Base-by-base conservation (phyloP, 148 eudicot genomes). In the Cornus florida region DNA sequence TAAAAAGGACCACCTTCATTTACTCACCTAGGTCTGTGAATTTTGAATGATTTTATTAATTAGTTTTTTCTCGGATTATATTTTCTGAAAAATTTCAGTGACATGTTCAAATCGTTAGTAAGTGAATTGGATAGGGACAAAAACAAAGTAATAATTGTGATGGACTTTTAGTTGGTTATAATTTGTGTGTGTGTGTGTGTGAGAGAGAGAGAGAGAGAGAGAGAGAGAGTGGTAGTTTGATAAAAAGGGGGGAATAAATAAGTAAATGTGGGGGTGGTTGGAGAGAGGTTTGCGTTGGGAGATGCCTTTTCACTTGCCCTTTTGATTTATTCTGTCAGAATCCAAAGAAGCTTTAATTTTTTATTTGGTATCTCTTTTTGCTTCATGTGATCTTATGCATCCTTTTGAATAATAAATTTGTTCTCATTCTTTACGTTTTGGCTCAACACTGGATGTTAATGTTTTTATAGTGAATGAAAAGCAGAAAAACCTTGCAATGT, bases 361-460 rank as follows among this genome's bases (percentile, higher is more conserved):
- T n/a, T n/a, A 17, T 53, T 75, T 62, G 68, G 69, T 69, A 38
- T 24, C 69, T 19, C 60, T 31, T 60, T 75, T 60, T 48, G 35
- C 13, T 75, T 33, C 77, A 62, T 38, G 68, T 75, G 77, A 75
- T 17, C 50, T 75, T 75, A 19, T 31, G 23, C 56, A 17, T 17
- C 43, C 28, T 20, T 7, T 19, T 20, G 48, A 43, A 43, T 16
- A 10, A 10, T 72, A 13, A 72, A 72, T 32, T 72, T 50, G 64
- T 72, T 23, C 60, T 28, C n/a, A 72, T 48, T 28, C 24, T 72
- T 72, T 59, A 13, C 14, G 75, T 72, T 48, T 12, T 22, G 11
- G 16, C 57, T 53, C 17, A n/a, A 10, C 69, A 23, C 10, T 12
- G 28, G 1, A 4, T 67, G 28, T 23, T 17, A 67, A 28, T 22